Evolutionary conservation across 352 stramenopile species (phyloP).

Genomic region (Phytophthora vignae): DNA sequence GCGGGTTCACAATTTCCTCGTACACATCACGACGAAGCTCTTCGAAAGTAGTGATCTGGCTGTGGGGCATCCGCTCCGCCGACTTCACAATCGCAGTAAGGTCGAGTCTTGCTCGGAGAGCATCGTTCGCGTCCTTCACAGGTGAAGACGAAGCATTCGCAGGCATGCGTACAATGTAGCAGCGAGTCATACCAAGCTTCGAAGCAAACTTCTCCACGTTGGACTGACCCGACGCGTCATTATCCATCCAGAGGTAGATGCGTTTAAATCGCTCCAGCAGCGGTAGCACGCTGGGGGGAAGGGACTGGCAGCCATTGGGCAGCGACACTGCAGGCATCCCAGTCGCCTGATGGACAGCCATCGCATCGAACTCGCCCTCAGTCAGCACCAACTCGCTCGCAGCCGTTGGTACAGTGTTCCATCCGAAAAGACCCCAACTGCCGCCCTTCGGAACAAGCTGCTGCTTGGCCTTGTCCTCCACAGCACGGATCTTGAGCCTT

Average conservation of each 20-base stretch:
- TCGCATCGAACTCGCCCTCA: constrained; percentile 97
- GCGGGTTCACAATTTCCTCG: constrained; percentile 95
- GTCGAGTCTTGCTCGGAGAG: constrained; percentile 91
- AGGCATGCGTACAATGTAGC: constrained; percentile 91
- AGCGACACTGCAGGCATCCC: constrained; percentile 94
- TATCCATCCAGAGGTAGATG: constrained; percentile 99
- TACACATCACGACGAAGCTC: constrained; percentile 94
- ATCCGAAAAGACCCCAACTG: constrained; percentile 99
- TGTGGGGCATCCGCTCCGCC: constrained; percentile 90
- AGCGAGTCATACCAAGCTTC: constrained; percentile 94
- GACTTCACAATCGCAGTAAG: constrained; percentile 86
- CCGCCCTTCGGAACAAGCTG: constrained; percentile 92
- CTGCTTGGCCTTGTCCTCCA: constrained; percentile 90
- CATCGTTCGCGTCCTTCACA: constrained; percentile 99
- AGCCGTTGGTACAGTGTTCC: constrained; percentile 94
- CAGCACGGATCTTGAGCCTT: constrained; percentile 84
- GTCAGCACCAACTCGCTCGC: constrained; percentile 96
- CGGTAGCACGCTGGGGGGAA: constrained; percentile 95
- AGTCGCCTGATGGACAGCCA: constrained; percentile 98
- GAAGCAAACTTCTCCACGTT: constrained; percentile 97
- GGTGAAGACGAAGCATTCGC: constrained; percentile 39
- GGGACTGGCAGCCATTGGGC: constrained; percentile 96
- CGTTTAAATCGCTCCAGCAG: constrained; percentile 97
- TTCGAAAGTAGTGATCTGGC: constrained; percentile 94
- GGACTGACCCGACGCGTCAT: constrained; percentile 94